These are phyloP conservation scores for Cytospora schulzeri DNA, from an alignment of 2,329 filamentous ascomycete genomes.

Conservation along the genomic window DNA sequence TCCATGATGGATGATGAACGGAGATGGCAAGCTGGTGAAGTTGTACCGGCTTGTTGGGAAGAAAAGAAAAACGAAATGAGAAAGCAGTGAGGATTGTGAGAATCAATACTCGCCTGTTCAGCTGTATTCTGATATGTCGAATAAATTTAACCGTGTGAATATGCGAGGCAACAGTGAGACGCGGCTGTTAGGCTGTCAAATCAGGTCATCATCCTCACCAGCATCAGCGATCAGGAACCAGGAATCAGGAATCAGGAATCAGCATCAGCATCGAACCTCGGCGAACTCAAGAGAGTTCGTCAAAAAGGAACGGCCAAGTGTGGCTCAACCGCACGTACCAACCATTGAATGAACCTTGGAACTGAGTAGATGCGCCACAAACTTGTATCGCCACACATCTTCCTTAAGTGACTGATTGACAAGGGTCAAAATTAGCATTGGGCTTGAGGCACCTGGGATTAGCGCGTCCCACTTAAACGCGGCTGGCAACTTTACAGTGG, in stretches of 20 bases:
- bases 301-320: slow-evolving; percentile 12
- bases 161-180: slow-evolving; percentile 18
- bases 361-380: background rate
- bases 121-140: background rate
- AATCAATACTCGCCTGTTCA: slow-evolving; percentile 17
- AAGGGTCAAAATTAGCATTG: background rate
- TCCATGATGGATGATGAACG: slow-evolving; percentile 64
- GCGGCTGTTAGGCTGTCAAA: slow-evolving; percentile 18
- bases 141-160: background rate
- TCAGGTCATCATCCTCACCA: slow-evolving; percentile 10
- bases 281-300: slow-evolving; percentile 18
- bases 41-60: too few species aligned
- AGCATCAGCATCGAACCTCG: slow-evolving; percentile 25
- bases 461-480: background rate
- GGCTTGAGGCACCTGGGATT: background rate
- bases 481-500: background rate
- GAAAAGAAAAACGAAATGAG: background rate
- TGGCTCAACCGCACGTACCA: background rate
- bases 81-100: background rate
- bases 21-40: background rate
- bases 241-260: too few species aligned
- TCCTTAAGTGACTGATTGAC: background rate
- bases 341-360: background rate
- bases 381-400: background rate
- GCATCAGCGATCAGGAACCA: too few species aligned